A percentile compares a stretch with the other conserved stretches of the same genome.
Evolutionary conservation across 768 basidiomycete genomes (phyloP).

Genomic region (Trametopsis cervina): DNA sequence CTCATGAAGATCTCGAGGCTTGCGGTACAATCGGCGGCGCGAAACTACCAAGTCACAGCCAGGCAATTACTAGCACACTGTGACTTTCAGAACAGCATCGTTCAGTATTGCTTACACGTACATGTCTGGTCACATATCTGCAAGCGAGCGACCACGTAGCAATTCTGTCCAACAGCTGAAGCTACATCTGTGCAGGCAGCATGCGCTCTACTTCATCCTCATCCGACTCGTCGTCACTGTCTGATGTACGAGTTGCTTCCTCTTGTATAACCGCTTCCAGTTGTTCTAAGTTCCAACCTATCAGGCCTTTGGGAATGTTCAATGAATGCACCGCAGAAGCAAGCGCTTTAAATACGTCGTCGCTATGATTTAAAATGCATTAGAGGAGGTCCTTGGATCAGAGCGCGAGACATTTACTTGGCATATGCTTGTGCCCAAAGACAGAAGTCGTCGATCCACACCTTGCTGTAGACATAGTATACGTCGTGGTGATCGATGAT

Average conservation of each 20-base stretch:
- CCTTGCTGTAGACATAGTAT: conserved; percentile 83
- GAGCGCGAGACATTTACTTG: conserved; percentile 39
- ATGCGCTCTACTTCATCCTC: conserved; percentile 25
- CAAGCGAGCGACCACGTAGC: no score
- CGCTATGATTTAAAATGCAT: conserved; percentile 32
- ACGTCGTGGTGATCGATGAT: conserved; percentile 79
- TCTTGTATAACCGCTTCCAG: conserved; percentile 52
- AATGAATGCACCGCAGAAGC: conserved; percentile 34
- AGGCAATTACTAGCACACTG: no score
- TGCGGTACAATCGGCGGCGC: no score
- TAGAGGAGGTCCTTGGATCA: background rate
- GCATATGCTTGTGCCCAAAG: conserved; percentile 70
- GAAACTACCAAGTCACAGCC: no score
- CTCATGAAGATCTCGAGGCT: no score
- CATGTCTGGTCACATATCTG: no score
- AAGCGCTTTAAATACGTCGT: conserved; percentile 43
- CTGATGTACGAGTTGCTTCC: conserved; percentile 32
- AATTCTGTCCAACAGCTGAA: no score
- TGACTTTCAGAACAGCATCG: no score
- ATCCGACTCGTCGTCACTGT: conserved; percentile 72
- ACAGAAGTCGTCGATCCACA: conserved; percentile 83
- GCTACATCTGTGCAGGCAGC: conserved; percentile 16
- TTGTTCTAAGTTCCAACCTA: conserved; percentile 68
- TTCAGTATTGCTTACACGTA: no score
- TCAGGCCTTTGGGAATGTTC: conserved; percentile 41